Base-by-base conservation (phyloP, 2,329 filamentous ascomycete genomes). In the Cryphonectria nitschkei region DNA sequence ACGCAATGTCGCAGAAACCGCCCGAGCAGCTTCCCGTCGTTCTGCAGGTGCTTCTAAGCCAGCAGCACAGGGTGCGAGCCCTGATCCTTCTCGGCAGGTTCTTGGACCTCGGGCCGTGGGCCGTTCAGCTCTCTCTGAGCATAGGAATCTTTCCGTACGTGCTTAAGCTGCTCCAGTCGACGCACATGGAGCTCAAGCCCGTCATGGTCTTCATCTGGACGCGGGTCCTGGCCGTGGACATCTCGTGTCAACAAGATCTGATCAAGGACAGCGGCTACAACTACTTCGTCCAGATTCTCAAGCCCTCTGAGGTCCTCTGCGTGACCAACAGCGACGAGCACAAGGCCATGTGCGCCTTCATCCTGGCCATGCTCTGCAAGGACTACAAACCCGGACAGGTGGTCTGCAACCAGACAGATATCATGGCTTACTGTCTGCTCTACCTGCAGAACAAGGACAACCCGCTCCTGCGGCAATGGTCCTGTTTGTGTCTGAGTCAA, bases 121-220 rank as follows among this genome's bases (percentile, higher is more conserved):
- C 96, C 41, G 96, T 99, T n/a, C 96, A 98, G 79, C 89, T 99
- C 56, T 96, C 96, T 22, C 86, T 99, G 22, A 98, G 95, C 80
- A 99, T 99, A 73, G 96, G 96, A 34, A 99, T 99, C 73, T 99
- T 99, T 80, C 96, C 96, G 0, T 99, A 99, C 78, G 96, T 99
- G n/a, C 84, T 99, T 46, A 99, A 99, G 81, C 85, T 99, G 37
- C 84, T 99, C 26, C 96, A 99, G 80, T 98, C 96, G 5, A 95
- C 97, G 63, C 96, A 96, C 0, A 89, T 94, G 63, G 96, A 99
- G 80, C 83, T 99, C 73, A 98, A 98, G 78, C 95, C 96, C 0
- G 95, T 98, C 72, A 98, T 99, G 96, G 95, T 99, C 6, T 99
- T 98, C 80, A 99, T 99, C 74, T 99, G 96, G 96, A 95, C 96